Evolutionary conservation across 805 yeast genomes (phyloP).

Genomic region (Huiozyma naganishii): DNA sequence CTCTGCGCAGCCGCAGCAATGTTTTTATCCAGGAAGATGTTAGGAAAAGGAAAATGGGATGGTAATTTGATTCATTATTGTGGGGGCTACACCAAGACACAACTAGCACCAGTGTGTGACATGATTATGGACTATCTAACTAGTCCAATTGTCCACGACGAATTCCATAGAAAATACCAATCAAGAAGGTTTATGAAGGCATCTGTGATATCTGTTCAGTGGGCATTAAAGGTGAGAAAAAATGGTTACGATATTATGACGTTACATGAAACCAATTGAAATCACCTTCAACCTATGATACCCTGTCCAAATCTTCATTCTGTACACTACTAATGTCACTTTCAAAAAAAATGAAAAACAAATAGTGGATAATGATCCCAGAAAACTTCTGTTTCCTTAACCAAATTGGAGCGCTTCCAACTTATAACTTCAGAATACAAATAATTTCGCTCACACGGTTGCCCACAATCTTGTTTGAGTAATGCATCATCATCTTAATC

Average conservation of each 20-base stretch:
- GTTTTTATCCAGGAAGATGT: slow-evolving; percentile 71
- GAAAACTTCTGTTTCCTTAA: too few relatives aligned
- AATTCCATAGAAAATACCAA: slow-evolving; percentile 87
- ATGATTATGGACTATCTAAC: slow-evolving; percentile 67
- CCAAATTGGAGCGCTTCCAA: too few relatives aligned
- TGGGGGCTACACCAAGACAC: slow-evolving; percentile 74
- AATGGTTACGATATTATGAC: slow-evolving; percentile 31
- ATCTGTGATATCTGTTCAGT: slow-evolving; percentile 65
- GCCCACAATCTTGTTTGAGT: too few relatives aligned
- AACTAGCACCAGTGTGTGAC: slow-evolving; percentile 60
- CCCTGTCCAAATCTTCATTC: too few relatives aligned
- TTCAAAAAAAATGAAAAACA: too few relatives aligned
- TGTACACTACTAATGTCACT: too few relatives aligned
- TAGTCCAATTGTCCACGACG: slow-evolving; percentile 80
- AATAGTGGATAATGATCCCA: too few relatives aligned
- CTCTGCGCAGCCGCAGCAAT: slow-evolving; percentile 83
- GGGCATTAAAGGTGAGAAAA: slow-evolving; percentile 54
- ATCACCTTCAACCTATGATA: background rate
- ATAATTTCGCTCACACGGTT: too few relatives aligned
- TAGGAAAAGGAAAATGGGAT: slow-evolving; percentile 68
- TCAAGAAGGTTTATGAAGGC: slow-evolving; percentile 82
- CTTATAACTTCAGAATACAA: too few relatives aligned
- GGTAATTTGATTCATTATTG: slow-evolving; percentile 82
- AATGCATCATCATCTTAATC: background rate
- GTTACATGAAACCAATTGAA: slow-evolving; percentile 21